Conservation (phyloP, 441 rosid genomes). For the Adansonia rubrostipa region DNA sequence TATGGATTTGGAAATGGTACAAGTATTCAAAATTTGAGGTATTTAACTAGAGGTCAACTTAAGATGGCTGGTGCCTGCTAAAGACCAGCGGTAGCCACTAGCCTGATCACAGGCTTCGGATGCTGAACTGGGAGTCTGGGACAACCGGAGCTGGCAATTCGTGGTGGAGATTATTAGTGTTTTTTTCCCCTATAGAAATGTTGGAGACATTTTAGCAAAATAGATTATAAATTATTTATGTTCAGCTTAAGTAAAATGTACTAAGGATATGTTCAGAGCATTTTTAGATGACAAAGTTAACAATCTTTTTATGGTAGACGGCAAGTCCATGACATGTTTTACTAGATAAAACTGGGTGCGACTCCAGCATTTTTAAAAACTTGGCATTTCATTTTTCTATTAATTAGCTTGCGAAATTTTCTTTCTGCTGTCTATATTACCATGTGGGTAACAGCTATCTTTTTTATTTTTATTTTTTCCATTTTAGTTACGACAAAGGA, state of each 20-base stretch:
- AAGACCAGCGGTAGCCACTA: background rate
- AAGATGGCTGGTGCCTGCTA: background rate
- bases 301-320: background rate
- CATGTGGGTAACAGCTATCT: background rate
- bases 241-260: background rate
- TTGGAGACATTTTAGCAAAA: background rate
- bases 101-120: background rate
- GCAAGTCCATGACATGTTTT: background rate
- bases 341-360: background rate
- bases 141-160: background rate
- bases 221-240: background rate
- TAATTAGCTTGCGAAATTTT: conserved; percentile 10
- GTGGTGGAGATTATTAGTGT: background rate
- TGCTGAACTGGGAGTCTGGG: background rate
- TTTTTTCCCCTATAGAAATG: background rate
- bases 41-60: background rate
- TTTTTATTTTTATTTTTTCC: conserved; percentile 9
- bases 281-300: background rate
- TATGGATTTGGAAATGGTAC: conserved; percentile 8
- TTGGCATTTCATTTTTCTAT: background rate
- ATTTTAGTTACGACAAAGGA: conserved; percentile 85
- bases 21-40: background rate
- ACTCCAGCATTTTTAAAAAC: background rate
- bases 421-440: conserved; percentile 17
- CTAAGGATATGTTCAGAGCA: background rate